These are phyloP conservation scores for Hibiscus syriacus DNA, from an alignment of 345 rosid genomes.

Conservation along the genomic window DNA sequence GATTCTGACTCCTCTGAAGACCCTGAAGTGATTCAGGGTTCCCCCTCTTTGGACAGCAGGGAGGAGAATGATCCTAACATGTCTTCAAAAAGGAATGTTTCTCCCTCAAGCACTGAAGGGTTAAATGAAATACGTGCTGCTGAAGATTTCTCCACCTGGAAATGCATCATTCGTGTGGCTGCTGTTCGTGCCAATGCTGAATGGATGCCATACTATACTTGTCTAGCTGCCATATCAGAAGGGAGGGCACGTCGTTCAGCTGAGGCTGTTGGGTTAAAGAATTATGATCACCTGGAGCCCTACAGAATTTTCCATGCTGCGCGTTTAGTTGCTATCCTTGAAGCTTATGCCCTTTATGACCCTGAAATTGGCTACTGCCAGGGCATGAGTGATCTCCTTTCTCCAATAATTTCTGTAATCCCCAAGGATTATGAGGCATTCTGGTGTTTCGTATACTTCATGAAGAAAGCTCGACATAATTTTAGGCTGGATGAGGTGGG, in stretches of 20 bases:
- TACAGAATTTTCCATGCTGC: conserved; percentile 79
- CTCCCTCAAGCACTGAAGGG: conserved; percentile 31
- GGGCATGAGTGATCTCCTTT: neutral
- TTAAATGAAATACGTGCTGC: conserved; percentile 14
- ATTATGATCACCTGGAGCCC: conserved; percentile 72
- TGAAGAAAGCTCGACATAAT: neutral
- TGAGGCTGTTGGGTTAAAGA: conserved; percentile 65
- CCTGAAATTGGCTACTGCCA: neutral
- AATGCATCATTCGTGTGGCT: conserved; percentile 89
- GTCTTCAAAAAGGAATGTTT: conserved; percentile 20
- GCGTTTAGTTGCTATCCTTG: conserved; percentile 79
- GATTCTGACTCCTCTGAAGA: conserved; percentile 79
- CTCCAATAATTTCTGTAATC: neutral
- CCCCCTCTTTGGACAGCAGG: conserved; percentile 34
- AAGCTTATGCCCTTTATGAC: conserved; percentile 57
- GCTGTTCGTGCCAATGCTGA: conserved; percentile 89
- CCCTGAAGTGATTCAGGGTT: conserved; percentile 41
- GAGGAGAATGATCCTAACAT: conserved; percentile 33
- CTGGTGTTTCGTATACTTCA: neutral
- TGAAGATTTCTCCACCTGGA: conserved; percentile 82
- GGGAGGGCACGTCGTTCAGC: conserved; percentile 59
- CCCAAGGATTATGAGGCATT: neutral
- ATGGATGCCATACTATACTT: conserved; percentile 51
- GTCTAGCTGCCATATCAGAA: conserved; percentile 57
- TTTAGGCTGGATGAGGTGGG: neutral